A percentile compares a stretch with the other conserved stretches of the same genome.
phyloP scores from a whole-genome alignment of 345 rosid genomes.

The Eucalyptus polybractea region DNA sequence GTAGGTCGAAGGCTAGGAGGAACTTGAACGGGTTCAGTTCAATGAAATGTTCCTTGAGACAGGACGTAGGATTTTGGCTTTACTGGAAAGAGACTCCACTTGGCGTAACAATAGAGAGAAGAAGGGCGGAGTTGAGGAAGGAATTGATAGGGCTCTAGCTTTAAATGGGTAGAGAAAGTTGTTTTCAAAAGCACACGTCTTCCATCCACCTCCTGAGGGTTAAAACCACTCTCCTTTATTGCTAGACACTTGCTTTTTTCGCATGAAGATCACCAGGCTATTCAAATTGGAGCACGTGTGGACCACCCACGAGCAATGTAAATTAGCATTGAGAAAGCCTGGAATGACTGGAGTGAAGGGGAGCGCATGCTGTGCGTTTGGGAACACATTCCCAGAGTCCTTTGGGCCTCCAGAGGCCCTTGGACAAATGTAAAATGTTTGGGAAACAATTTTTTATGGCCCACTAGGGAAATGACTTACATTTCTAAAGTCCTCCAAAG shows the following conservation, averaged over 20 bases:
- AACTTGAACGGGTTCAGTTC: neutral
- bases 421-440: neutral
- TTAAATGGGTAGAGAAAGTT: neutral
- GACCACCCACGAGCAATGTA: neutral
- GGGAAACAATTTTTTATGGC: neutral
- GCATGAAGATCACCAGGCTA: neutral
- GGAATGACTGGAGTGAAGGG: neutral
- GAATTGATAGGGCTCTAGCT: neutral
- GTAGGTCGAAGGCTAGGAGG: neutral
- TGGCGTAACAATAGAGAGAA: neutral
- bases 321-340: neutral
- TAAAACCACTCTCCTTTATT: neutral
- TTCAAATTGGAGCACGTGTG: neutral
- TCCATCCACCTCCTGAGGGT: neutral
- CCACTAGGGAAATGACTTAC: neutral
- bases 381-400: neutral
- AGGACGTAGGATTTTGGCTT: neutral
- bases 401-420: neutral
- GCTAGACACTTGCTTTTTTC: neutral
- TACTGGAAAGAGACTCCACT: neutral
- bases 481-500: neutral
- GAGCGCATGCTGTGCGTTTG: neutral
- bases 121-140: neutral
- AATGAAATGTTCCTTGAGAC: neutral
- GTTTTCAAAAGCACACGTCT: neutral